A percentile compares a stretch with the other conserved stretches of the same genome.
Conservation (phyloP, 805 yeast species). For the Cyberlindnera bimundalis region DNA sequence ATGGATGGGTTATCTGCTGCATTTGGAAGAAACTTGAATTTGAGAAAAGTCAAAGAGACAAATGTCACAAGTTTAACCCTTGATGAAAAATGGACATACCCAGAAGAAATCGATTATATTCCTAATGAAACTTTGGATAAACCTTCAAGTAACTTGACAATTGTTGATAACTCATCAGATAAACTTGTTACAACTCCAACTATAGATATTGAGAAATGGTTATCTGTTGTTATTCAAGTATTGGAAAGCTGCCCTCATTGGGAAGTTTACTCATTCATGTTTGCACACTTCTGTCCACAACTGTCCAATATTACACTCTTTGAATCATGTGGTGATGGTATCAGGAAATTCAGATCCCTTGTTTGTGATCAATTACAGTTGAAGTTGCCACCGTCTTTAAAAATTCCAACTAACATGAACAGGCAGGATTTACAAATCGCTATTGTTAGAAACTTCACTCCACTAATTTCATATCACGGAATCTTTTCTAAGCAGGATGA, state of each 20-base stretch:
- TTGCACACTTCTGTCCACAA: conserved; percentile 72
- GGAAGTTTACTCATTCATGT: conserved; percentile 65
- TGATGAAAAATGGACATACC: conserved; percentile 52
- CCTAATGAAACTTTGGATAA: conserved; percentile 40
- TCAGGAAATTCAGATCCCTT: conserved; percentile 40
- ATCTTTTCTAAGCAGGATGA: conserved; percentile 53
- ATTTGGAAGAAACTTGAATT: conserved; percentile 45
- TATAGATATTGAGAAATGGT: conserved; percentile 50
- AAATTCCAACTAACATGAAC: conserved; percentile 42
- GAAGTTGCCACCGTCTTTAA: conserved; percentile 41
- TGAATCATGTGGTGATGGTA: conserved; percentile 34
- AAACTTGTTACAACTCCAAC: conserved; percentile 13
- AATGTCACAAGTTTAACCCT: conserved; percentile 20
- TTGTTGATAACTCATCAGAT: conserved; percentile 26
- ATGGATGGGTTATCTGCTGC: conserved; percentile 65
- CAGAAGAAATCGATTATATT: conserved; percentile 51
- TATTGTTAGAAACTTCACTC: conserved; percentile 56
- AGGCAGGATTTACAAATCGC: conserved; percentile 67
- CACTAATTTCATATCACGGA: conserved; percentile 57
- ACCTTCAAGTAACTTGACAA: conserved; percentile 32
- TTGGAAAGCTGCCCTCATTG: conserved; percentile 56
- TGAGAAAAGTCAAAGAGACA: conserved; percentile 23
- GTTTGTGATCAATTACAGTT: conserved; percentile 59
- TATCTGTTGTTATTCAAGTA: conserved; percentile 44
- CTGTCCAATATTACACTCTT: conserved; percentile 56